Evolutionary conservation across 208 protist species (phyloP), one percentile per base, ranked within the genome.

Genomic region (Angomonas deanei): DNA sequence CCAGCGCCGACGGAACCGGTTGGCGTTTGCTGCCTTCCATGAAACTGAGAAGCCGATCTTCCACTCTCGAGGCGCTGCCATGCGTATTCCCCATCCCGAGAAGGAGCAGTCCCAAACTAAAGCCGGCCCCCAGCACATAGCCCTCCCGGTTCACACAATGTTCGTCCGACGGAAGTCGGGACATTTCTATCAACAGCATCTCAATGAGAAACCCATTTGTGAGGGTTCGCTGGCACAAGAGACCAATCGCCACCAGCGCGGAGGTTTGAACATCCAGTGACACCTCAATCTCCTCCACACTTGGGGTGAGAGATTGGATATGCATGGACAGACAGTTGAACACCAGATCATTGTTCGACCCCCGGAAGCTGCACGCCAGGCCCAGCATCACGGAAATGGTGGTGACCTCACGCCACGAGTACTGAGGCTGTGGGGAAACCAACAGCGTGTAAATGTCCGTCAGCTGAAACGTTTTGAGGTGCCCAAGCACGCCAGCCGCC

Each of bases 391-490:
- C 88, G 2, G 88, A 80, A 65, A 88, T 88, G 0, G 88, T 87
- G 10, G 80, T 86, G 17, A 73, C 70, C 61, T 94, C 88, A 24
- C 82, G 82, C 46, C 84, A 78, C 36, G 71, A 67, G 74, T 84
- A 84, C 55, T 83, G 73, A 26, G 71, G 72, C 56, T 86, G 84
- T 15, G 65, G 72, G 17, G 81, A 84, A 1, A 84, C 84, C 36
- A 94, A 76, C 17, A 94, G 74, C 19, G 82, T 78, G 71, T 91
- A 94, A 34, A 94, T 91, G 65, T 94, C 88, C 1, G 85, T 94
- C 47, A 84, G 73, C 68, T 92, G 88, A 66, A 94, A 76, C 34
- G 83, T 76, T 21, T 74, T 81, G 23, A 94, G 72, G 42, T 94
- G 84, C 2, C 83, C 84, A 1, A 92, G 70, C 5, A 94, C 62